Base-by-base conservation (phyloP, 2,329 filamentous ascomycete species). In the Penicillium hesseltinei region DNA sequence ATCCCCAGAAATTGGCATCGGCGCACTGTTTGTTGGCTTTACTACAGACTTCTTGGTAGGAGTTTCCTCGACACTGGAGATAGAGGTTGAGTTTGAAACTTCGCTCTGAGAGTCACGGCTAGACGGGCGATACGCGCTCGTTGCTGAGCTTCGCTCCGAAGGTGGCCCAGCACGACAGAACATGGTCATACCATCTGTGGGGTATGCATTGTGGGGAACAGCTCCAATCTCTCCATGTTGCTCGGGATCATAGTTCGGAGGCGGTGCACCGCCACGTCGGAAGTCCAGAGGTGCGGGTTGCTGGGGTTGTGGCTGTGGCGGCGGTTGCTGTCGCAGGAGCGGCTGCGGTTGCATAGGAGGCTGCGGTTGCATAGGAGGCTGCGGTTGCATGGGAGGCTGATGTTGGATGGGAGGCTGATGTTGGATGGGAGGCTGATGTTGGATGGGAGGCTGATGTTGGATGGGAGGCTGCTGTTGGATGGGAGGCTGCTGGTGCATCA, bases 161-260 rank as follows among this genome's bases (percentile, higher is more conserved):
- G 82, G 82, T 39, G 88, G 84, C 4, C 87, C 89, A 39, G 90
- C 87, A 58, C 92, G 87, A 75, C 93, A 97, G 61, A 97, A 88
- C 85, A 97, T 96, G 0, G 93, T 97, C 92, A 97, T 97, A 5
- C 92, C 93, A 71, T 97, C 93, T 73, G 89, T 85, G 0, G 93
- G 92, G 71, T 97, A 97, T 10, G 94, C 91, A 66, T 97, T 95
- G 68, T 97, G 92, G 15, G 93, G 92, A 3, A 96, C 84, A 15
- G 85, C 77, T 4, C 86, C 81, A 58, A 90, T 84, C 25, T 87
- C 82, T 3, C 82, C 83, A 66, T 84, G 82, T 62, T 92, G 87
- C 57, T 86, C 84, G 51, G 82, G 76, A 38, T 78, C 75, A 55
- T 79, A 79, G 58, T 80, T 79, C 5, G 77, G 77, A 33, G 78